Conservation (phyloP, 2,329 filamentous ascomycete species). For the Lasiodiplodia hormozganensis region DNA sequence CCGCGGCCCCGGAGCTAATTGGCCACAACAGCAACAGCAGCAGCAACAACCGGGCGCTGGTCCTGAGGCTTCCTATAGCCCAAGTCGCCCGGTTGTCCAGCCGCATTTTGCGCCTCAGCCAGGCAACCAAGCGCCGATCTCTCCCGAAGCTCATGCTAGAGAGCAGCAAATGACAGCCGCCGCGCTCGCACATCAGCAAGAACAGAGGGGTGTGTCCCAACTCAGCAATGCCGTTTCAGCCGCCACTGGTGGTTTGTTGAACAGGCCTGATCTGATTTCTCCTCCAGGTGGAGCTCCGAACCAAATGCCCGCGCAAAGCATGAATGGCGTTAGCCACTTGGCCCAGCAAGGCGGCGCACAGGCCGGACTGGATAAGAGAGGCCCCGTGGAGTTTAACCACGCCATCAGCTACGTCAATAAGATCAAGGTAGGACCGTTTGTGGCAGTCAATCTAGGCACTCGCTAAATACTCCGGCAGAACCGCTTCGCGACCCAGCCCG, state of each 20-base stretch:
- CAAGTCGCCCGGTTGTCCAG: conserved; percentile 52
- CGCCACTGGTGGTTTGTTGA: conserved; percentile 57
- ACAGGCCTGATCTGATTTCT: conserved; percentile 47
- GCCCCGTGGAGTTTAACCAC: conserved; percentile 98
- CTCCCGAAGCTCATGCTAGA: conserved; percentile 44
- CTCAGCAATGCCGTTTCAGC: conserved; percentile 70
- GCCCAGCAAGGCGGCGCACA: conserved; percentile 54
- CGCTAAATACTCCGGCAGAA: conserved; percentile 65
- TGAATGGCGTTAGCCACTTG: conserved; percentile 65
- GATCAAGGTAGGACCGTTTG: conserved; percentile 78
- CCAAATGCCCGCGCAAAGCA: conserved; percentile 61
- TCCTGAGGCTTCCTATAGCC: conserved; percentile 51
- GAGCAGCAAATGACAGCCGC: conserved; percentile 47
- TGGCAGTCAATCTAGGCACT: not conserved
- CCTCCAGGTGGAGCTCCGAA: conserved; percentile 54
- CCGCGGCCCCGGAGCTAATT: conserved; percentile 39
- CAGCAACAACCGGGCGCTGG: conserved; percentile 41
- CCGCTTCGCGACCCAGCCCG: conserved; percentile 92
- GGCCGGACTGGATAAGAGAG: conserved; percentile 76
- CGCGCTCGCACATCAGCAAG: conserved; percentile 63
- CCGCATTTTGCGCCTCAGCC: conserved; percentile 45
- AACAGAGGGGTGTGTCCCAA: conserved; percentile 70
- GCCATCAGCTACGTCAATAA: conserved; percentile 99
- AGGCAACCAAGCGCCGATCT: conserved; percentile 43
- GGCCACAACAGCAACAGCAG: conserved; percentile 43